Percentiles rank a stretch among this genome's conserved stretches.
Conservation (phyloP, 2,329 filamentous ascomycete species). For the Ciborinia camelliae region DNA sequence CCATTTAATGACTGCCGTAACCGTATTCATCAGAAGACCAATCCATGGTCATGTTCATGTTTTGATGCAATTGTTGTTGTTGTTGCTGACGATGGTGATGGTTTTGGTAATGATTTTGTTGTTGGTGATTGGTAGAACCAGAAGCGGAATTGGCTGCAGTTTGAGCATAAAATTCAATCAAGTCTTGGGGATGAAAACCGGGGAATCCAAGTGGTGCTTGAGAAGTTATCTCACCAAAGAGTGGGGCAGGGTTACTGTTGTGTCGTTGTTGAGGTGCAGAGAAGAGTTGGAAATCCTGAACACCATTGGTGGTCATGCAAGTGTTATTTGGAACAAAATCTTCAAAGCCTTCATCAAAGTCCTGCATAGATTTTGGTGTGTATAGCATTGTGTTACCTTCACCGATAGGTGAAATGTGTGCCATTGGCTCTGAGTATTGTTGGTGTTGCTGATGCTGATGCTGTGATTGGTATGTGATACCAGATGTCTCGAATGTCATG, state of each 20-base stretch:
- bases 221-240: conserved; percentile 35
- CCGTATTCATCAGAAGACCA: conserved; percentile 19
- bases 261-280: conserved; percentile 28
- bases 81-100: conserved; percentile 6
- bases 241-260: conserved; percentile 28
- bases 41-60: conserved; percentile 20
- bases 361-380: conserved; percentile 59
- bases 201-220: conserved; percentile 24
- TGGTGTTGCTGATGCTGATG: background rate
- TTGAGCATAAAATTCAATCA: conserved; percentile 35
- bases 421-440: conserved; percentile 33
- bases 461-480: conserved; percentile 29
- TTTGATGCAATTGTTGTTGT: conserved; percentile 12
- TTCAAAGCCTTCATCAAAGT: conserved; percentile 54
- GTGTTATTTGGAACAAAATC: conserved; percentile 27
- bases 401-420: conserved; percentile 66
- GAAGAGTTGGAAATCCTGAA: conserved; percentile 35
- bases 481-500: conserved; percentile 32
- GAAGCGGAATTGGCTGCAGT: conserved; percentile 27
- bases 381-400: conserved; percentile 67
- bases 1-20: conserved; percentile 5
- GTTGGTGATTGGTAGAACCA: conserved; percentile 17
- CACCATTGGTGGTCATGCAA: conserved; percentile 18
- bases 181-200: conserved; percentile 28
- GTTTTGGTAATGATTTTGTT: conserved; percentile 16